Percentiles rank a stretch among this genome's conserved stretches.
Conservation (phyloP, 495 filamentous ascomycete genomes). For the Hyaloscypha finlandica region DNA sequence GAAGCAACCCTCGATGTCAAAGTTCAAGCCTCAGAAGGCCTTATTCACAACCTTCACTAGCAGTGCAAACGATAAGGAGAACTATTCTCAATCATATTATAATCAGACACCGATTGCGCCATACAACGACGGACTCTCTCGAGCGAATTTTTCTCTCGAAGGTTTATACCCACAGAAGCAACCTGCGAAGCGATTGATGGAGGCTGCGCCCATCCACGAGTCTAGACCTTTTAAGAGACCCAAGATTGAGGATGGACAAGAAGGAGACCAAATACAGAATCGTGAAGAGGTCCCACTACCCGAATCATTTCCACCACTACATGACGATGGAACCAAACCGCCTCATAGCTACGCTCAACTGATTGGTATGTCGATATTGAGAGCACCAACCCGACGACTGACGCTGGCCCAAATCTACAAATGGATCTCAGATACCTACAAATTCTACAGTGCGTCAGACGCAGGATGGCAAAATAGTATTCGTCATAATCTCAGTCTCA, state of each 20-base stretch:
- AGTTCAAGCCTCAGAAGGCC: slow-evolving; percentile 63
- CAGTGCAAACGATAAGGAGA: slow-evolving; percentile 62
- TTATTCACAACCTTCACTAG: slow-evolving; percentile 64
- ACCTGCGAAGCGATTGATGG: slow-evolving; percentile 68
- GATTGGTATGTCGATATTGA: slow-evolving; percentile 95
- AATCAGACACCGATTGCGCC: slow-evolving; percentile 53
- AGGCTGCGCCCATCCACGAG: slow-evolving; percentile 75
- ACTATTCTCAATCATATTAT: slow-evolving; percentile 50
- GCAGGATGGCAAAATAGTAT: slow-evolving; percentile 99
- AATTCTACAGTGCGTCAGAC: slow-evolving; percentile 79
- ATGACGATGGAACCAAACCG: slow-evolving; percentile 89
- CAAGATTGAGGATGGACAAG: slow-evolving; percentile 44
- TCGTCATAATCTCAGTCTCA: slow-evolving; percentile 94
- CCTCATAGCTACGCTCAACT: slow-evolving; percentile 91
- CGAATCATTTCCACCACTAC: slow-evolving; percentile 73
- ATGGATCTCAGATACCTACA: slow-evolving; percentile 95
- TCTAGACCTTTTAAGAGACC: slow-evolving; percentile 64
- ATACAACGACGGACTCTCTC: slow-evolving; percentile 33
- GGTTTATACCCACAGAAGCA: slow-evolving; percentile 57
- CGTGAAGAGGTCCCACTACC: slow-evolving; percentile 67
- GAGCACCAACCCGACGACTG: slow-evolving; percentile 78
- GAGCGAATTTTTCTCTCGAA: slow-evolving; percentile 50
- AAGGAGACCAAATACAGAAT: slow-evolving; percentile 39
- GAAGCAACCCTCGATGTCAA: slow-evolving; percentile 62
- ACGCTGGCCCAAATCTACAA: slow-evolving; percentile 98